Conservation (phyloP, 225 moss, liverwort and hornwort genomes). For the Pseudoscleropodium purum region DNA sequence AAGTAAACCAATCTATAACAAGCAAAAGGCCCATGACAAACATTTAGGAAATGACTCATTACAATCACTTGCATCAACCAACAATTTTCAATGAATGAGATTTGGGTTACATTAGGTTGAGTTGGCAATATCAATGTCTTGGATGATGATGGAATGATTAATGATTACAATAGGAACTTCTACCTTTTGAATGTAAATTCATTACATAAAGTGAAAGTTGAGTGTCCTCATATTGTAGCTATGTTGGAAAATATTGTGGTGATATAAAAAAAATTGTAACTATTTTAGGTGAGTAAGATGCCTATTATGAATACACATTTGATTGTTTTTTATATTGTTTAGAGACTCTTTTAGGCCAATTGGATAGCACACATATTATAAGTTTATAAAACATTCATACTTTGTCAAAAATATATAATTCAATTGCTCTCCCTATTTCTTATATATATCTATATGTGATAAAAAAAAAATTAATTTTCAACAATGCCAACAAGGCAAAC, state of each 20-base stretch:
- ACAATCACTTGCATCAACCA: background rate
- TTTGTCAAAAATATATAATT: background rate
- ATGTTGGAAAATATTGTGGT: background rate
- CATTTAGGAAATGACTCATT: background rate
- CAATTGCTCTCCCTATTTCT: background rate
- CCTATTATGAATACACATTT: background rate
- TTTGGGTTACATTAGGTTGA: background rate
- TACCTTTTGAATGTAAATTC: background rate
- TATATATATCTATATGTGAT: background rate
- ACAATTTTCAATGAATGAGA: background rate
- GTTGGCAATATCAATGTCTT: too few relatives aligned
- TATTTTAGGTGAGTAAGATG: background rate
- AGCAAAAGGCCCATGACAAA: background rate
- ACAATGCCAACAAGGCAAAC: background rate
- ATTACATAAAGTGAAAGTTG: background rate
- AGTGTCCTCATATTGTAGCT: fast-evolving
- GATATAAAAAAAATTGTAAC: background rate
- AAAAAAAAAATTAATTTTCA: background rate
- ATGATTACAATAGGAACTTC: background rate
- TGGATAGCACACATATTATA: fast-evolving
- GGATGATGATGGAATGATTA: background rate
- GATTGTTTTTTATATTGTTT: background rate
- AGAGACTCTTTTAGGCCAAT: background rate
- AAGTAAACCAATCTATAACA: fast-evolving
- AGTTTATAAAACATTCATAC: too few relatives aligned